phyloP scores from a whole-genome alignment of 2,329 filamentous ascomycete genomes.

The Torrubiella hemipterigena region DNA sequence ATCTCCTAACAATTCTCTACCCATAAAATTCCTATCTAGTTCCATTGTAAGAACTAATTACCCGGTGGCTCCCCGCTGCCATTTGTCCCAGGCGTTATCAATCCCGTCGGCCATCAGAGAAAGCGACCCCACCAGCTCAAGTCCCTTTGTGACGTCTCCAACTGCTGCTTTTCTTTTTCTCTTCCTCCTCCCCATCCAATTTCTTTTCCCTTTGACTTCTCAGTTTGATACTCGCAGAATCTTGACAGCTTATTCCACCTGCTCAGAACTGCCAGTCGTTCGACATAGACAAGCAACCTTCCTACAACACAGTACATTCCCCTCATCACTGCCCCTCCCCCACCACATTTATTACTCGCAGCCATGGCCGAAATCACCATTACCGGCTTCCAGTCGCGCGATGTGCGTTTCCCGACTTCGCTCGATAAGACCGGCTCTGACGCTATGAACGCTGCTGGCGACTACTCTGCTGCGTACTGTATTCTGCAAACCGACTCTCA shows the following conservation, averaged over 20 bases:
- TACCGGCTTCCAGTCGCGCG: conserved; percentile 58
- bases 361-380: conserved; percentile 47
- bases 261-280: too few relatives aligned
- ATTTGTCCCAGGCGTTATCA: conserved; percentile 2
- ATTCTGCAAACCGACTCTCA: conserved; percentile 71
- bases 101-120: background rate
- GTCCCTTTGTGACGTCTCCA: background rate
- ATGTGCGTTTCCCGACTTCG: conserved; percentile 79
- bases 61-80: conserved; percentile 8
- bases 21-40: too few relatives aligned
- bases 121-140: too few relatives aligned
- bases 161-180: conserved; percentile 1
- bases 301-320: too few relatives aligned
- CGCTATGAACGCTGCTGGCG: conserved; percentile 89
- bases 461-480: conserved; percentile 92
- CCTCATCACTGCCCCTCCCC: background rate
- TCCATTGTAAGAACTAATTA: background rate
- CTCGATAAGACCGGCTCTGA: conserved; percentile 93
- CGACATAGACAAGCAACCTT: too few relatives aligned
- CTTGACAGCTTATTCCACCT: too few relatives aligned
- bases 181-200: conserved; percentile 1
- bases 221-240: too few relatives aligned
- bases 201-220: background rate
- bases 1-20: too few relatives aligned
- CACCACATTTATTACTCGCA: too few relatives aligned